These are phyloP conservation scores for Magnaporthiopsis rhizophila DNA, from an alignment of 2,329 filamentous ascomycete species.

Conservation along the genomic window DNA sequence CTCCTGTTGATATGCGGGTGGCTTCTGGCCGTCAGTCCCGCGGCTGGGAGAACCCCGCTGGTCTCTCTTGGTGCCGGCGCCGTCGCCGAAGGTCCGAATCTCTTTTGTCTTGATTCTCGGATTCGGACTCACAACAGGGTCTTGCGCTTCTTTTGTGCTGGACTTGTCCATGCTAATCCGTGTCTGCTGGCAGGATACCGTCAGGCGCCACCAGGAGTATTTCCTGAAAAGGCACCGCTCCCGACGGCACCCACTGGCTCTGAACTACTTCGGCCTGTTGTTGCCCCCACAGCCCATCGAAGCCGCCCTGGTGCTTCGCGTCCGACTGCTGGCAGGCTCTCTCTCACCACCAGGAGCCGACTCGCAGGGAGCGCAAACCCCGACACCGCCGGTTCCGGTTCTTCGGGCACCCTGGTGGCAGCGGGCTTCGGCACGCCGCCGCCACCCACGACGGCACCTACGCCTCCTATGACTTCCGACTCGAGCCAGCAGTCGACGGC, in stretches of 20 bases:
- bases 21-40: background rate
- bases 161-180: background rate
- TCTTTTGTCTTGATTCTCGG: background rate
- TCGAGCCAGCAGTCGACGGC: slow-evolving; percentile 1
- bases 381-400: background rate
- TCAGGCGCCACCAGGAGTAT: background rate
- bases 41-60: background rate
- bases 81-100: background rate
- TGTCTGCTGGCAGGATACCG: background rate
- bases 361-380: background rate
- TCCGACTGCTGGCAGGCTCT: background rate
- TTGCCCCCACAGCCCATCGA: background rate
- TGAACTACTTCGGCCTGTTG: background rate
- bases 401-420: background rate
- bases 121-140: background rate
- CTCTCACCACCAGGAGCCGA: background rate
- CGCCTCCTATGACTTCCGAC: slow-evolving; percentile 1
- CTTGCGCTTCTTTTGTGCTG: background rate
- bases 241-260: too few relatives aligned
- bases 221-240: background rate
- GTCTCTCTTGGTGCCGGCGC: background rate
- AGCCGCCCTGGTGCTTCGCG: background rate
- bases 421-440: background rate
- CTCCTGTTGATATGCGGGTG: background rate
- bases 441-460: background rate